A percentile compares a stretch with the other conserved stretches of the same genome.
These are phyloP conservation scores for Euphorbia celastroides DNA, from an alignment of 441 rosid genomes.

Conservation along the genomic window DNA sequence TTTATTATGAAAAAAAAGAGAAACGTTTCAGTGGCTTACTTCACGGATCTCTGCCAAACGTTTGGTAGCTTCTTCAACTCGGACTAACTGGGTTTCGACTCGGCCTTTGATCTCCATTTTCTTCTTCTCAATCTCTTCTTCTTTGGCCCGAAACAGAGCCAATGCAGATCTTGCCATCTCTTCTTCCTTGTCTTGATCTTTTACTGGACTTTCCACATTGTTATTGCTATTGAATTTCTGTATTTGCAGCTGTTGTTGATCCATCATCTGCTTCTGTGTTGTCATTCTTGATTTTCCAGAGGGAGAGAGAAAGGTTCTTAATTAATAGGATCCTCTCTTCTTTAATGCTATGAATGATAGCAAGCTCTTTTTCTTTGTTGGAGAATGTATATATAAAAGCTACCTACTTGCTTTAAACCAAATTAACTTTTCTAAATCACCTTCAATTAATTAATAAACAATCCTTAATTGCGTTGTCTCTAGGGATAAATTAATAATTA, in stretches of 20 bases:
- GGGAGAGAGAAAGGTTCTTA: neutral
- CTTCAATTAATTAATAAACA: neutral
- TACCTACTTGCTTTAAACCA: constrained; percentile 29
- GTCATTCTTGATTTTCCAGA: constrained; percentile 30
- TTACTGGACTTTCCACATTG: constrained; percentile 29
- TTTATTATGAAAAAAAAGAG: neutral
- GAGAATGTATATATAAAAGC: constrained; percentile 26
- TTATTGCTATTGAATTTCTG: constrained; percentile 23
- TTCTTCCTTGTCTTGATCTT: constrained; percentile 70
- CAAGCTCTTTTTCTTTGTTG: constrained; percentile 30
- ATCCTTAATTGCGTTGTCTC: too few species aligned
- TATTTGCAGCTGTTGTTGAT: constrained; percentile 40
- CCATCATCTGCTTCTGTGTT: constrained; percentile 51
- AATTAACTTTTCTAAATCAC: constrained; percentile 1
- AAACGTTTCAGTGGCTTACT: constrained; percentile 30
- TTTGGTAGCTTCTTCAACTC: constrained; percentile 75
- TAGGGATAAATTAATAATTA: too few species aligned
- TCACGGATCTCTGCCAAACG: constrained; percentile 76
- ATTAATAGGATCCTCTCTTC: constrained; percentile 14
- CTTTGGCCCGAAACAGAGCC: constrained; percentile 71
- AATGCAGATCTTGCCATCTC: constrained; percentile 85
- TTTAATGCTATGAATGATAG: neutral
- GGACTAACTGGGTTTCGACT: constrained; percentile 73
- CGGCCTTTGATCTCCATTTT: constrained; percentile 75
- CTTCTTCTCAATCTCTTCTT: constrained; percentile 90